Conservation (phyloP, 2,329 filamentous ascomycete genomes). For the Hypoxylon rubiginosum region DNA sequence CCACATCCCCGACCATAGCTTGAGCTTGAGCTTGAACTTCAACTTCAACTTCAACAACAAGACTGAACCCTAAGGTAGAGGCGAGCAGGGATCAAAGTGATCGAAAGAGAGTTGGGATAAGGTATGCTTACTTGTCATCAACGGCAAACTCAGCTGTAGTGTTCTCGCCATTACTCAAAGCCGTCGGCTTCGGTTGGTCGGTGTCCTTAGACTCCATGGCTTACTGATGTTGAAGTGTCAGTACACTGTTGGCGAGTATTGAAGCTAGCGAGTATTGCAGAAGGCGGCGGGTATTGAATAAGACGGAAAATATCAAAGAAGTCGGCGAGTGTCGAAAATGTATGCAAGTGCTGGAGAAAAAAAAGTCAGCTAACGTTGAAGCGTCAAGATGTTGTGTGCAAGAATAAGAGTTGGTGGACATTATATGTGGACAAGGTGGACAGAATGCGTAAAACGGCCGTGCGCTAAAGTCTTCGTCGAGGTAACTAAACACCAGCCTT, state of each 20-base stretch:
- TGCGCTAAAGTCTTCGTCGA: background rate
- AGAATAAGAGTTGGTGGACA: background rate
- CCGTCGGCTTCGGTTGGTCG: background rate
- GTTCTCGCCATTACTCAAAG: constrained; percentile 4
- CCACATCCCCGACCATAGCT: background rate
- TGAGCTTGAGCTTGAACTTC: too few relatives aligned
- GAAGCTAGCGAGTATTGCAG: background rate
- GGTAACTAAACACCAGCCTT: background rate
- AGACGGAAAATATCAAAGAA: background rate
- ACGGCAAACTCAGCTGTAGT: constrained; percentile 5
- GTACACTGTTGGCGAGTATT: background rate
- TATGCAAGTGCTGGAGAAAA: constrained; percentile 1
- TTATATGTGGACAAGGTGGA: background rate
- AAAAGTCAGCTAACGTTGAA: background rate
- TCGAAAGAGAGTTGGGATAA: background rate
- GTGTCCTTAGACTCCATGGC: background rate
- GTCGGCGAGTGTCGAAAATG: background rate
- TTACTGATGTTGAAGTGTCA: background rate
- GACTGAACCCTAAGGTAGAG: background rate
- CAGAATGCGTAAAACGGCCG: background rate
- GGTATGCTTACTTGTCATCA: constrained; percentile 27
- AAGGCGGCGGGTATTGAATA: background rate
- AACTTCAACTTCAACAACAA: too few relatives aligned
- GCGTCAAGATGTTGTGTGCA: background rate
- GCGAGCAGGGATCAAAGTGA: background rate